Base-by-base conservation (phyloP, 2,329 filamentous ascomycete species). In the Xylaria sp. region DNA sequence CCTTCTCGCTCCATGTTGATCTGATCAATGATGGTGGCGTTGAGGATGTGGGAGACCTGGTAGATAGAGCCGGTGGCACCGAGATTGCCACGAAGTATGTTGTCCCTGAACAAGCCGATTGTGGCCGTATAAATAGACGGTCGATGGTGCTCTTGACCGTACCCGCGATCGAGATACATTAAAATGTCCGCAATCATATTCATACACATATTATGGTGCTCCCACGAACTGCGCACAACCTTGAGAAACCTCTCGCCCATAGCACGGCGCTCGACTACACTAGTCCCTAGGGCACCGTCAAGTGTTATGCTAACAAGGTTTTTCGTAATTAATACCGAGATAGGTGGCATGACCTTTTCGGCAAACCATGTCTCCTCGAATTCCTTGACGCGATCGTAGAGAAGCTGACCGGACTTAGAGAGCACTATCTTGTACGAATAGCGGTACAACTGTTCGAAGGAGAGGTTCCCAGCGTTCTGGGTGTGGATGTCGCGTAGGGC, bases 151-250 rank as follows among this genome's bases (percentile, higher is more conserved):
- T 96, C 92, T 35, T 87, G 82, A 51, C 87, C 90, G 71, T 91
- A 93, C 27, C 93, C 89, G 51, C 93, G 90, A 73, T 99, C 94
- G 82, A 99, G 92, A 73, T 97, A 97, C 93, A 98, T 97, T 53
- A 98, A 83, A 31, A 98, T 92, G 75, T 98, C 95, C 3, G 93
- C 93, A 52, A 92, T 89, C 94, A 98, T 98, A 73, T 92, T 93
- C 91, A 97, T 97, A 44, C 91, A 93, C 58, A 91, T 86, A 73
- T 93, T 91, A 73, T 99, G 93, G 65, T 96, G 90, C 63, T 93
- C 87, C 92, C 93, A 99, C 2, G 89, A 87, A 60, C 88, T 83
- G 68, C 90, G 90, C 13, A 98, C 76, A 0, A 87, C 89, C 57
- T 86, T 86, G 60, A 99, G 77, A 67, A 98, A 96, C 71, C 85